A percentile compares a stretch with the other conserved stretches of the same genome.
These are phyloP conservation scores for Russula compacta DNA, from an alignment of 768 basidiomycete genomes.

Conservation along the genomic window DNA sequence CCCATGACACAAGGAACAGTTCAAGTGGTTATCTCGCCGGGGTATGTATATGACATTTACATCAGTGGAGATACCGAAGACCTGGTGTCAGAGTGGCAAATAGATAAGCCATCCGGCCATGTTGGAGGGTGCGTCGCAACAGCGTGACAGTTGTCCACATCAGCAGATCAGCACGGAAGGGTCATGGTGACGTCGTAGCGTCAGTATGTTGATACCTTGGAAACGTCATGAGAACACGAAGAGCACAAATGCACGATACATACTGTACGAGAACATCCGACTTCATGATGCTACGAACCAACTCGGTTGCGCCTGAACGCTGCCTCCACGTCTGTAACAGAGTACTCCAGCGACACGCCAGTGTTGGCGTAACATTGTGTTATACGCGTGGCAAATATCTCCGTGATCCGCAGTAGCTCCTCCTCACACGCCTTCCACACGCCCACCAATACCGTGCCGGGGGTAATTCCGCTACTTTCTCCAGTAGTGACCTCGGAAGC, in stretches of 20 bases:
- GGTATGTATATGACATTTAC: slow-evolving; percentile 1
- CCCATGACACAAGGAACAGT: not conserved
- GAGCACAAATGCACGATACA: not conserved
- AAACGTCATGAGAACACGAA: not conserved
- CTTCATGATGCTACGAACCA: slow-evolving; percentile 18
- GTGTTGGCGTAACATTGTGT: slow-evolving; percentile 71
- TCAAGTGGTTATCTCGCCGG: not conserved
- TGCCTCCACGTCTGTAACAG: slow-evolving; percentile 60
- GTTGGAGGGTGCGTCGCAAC: not conserved
- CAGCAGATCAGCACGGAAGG: not conserved
- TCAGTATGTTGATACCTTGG: not conserved
- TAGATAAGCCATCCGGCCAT: not conserved
- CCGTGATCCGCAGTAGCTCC: slow-evolving; percentile 66
- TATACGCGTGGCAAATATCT: slow-evolving; percentile 59
- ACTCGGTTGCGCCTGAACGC: slow-evolving; percentile 63
- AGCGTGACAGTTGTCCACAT: not conserved
- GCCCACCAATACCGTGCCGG: slow-evolving; percentile 62
- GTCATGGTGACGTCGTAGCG: not conserved
- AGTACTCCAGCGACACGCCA: slow-evolving; percentile 67
- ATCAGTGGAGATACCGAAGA: not conserved
- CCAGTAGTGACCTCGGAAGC: slow-evolving; percentile 56
- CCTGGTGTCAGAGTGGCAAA: not conserved
- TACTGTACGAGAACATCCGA: not conserved
- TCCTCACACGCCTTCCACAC: slow-evolving; percentile 92
- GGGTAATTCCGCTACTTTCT: slow-evolving; percentile 42